Evolutionary conservation across 192 early-diverging fungal genomes (phyloP).

Genomic region (Allomyces javanicus): DNA sequence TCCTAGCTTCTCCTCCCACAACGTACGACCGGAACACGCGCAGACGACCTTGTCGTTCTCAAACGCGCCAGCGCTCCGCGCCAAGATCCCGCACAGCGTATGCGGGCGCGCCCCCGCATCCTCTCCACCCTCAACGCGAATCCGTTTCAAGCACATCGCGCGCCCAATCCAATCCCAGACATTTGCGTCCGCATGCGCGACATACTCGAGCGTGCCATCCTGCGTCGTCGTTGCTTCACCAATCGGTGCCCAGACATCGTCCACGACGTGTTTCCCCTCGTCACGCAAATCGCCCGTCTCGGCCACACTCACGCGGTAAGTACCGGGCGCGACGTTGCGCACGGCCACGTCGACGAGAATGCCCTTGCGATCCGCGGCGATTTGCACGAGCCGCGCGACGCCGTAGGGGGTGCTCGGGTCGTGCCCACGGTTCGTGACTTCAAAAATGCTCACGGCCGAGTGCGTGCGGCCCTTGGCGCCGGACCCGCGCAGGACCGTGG

Average conservation of each 20-base stretch:
- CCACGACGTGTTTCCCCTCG: slow-evolving; percentile 33
- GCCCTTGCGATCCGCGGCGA: slow-evolving; percentile 34
- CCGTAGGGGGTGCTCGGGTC: slow-evolving; percentile 22
- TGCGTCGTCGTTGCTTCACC: slow-evolving; percentile 25
- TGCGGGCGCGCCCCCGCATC: slow-evolving; percentile 22
- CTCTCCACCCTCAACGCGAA: slow-evolving; percentile 19
- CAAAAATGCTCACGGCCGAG: slow-evolving; percentile 82
- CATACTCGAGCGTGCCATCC: slow-evolving; percentile 46
- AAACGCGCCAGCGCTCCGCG: slow-evolving; percentile 73
- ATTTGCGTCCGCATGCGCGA: slow-evolving; percentile 48
- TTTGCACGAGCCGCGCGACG: slow-evolving; percentile 62
- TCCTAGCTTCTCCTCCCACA: slow-evolving; percentile 53
- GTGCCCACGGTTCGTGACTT: slow-evolving; percentile 17
- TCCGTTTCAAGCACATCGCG: slow-evolving; percentile 42
- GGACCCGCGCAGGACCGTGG: slow-evolving; percentile 57
- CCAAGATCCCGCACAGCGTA: slow-evolving; percentile 51
- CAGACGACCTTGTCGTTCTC: slow-evolving; percentile 78
- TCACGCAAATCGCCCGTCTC: slow-evolving; percentile 53
- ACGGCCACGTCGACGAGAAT: slow-evolving; percentile 64
- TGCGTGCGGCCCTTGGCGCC: slow-evolving; percentile 30
- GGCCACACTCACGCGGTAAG: slow-evolving; percentile 51
- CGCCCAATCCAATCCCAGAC: slow-evolving; percentile 83
- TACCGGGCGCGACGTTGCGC: slow-evolving; percentile 38
- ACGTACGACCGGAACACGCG: slow-evolving; percentile 60
- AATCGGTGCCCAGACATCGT: slow-evolving; percentile 20